These are phyloP conservation scores for Lichtheimia corymbifera DNA, from an alignment of 371 early-diverging fungal genomes.

Conservation along the genomic window DNA sequence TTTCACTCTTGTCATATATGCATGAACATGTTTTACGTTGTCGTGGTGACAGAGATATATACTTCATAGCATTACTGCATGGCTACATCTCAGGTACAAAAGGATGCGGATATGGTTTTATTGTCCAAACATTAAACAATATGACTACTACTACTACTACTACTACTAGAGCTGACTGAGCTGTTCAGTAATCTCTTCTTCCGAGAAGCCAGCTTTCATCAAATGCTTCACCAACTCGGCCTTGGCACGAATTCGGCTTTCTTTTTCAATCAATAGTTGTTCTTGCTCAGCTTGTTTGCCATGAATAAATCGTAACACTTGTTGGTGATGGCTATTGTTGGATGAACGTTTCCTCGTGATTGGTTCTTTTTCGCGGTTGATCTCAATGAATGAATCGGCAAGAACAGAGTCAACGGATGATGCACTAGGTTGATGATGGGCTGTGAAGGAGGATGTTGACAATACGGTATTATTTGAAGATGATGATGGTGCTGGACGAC, in stretches of 20 bases:
- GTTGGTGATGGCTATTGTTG: conserved; percentile 23
- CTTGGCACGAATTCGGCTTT: conserved; percentile 43
- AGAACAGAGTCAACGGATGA: conserved; percentile 15
- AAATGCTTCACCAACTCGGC: conserved; percentile 46
- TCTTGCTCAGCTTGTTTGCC: conserved; percentile 45
- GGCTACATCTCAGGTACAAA: too few species aligned
- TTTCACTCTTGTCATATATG: too few species aligned
- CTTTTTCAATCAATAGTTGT: conserved; percentile 44
- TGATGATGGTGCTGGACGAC: too few species aligned
- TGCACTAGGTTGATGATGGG: too few species aligned
- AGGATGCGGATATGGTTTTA: too few species aligned
- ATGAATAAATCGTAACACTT: conserved; percentile 40
- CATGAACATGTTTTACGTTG: too few species aligned
- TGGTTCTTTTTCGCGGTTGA: conserved; percentile 47
- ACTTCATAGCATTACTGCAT: too few species aligned
- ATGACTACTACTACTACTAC: too few species aligned
- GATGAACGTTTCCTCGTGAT: conserved; percentile 40
- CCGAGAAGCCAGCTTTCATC: conserved; percentile 43
- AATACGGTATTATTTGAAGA: too few species aligned
- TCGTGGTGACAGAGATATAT: too few species aligned
- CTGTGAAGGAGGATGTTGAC: too few species aligned
- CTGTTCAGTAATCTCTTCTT: conserved; percentile 46
- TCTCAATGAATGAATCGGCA: conserved; percentile 38
- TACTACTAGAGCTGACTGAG: conserved; percentile 8
- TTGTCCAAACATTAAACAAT: too few species aligned